Conservation (phyloP, 1,139 yeast species). For the Kluyveromyces sp. region DNA sequence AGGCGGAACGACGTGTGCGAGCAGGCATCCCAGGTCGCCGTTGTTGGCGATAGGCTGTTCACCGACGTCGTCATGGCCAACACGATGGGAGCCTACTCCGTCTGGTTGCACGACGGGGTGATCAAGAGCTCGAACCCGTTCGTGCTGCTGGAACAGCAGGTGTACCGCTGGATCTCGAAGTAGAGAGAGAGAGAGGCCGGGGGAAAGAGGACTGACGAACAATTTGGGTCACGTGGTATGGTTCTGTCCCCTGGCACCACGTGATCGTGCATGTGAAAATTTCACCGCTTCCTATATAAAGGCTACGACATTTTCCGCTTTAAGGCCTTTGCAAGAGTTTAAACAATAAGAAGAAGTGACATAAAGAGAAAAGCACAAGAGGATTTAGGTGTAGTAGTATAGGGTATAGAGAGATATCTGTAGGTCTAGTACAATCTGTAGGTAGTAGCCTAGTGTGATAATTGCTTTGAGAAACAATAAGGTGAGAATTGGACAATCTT, state of each 20-base stretch:
- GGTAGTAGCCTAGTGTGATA: no score
- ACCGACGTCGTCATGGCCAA: constrained; percentile 94
- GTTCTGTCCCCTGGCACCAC: not conserved
- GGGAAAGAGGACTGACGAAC: not conserved
- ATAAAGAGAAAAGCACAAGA: no score
- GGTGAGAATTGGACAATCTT: no score
- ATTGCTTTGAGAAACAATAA: no score
- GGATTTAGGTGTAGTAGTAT: no score
- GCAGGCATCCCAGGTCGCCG: constrained; percentile 60
- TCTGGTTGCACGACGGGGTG: constrained; percentile 82
- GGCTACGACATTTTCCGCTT: no score
- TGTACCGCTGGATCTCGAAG: constrained; percentile 9
- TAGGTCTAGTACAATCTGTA: no score
- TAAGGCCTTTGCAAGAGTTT: no score
- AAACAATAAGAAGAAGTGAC: no score
- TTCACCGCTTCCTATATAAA: no score
- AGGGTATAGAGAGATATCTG: no score
- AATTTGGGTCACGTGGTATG: not conserved
- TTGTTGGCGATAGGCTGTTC: constrained; percentile 83
- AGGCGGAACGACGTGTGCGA: constrained; percentile 37
- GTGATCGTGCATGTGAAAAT: not conserved
- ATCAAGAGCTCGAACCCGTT: constrained; percentile 16
- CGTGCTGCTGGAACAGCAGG: constrained; percentile 18
- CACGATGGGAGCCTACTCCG: constrained; percentile 78
- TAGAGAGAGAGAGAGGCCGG: no score